These are phyloP conservation scores for Daucus carota DNA, from an alignment of 129 eudicot genomes.

Conservation along the genomic window DH1_v3.0 NC_030382.2:55819501-55820000, in stretches of 20 bases:
- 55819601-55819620: slow-evolving; percentile 27
- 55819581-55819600: slow-evolving; percentile 32
- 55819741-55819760: neutral
- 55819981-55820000: slow-evolving; percentile 60
- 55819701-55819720: slow-evolving; percentile 27
- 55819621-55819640: neutral
- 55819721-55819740: slow-evolving; percentile 15
- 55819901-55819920: neutral
- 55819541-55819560: too few relatives aligned
- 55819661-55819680: slow-evolving; percentile 15
- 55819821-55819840: slow-evolving; percentile 46
- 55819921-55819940: slow-evolving; percentile 30
- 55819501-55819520: too few relatives aligned
- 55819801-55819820: slow-evolving; percentile 12
- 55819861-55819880: slow-evolving; percentile 39
- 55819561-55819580: slow-evolving; percentile 21
- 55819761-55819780: slow-evolving; percentile 23
- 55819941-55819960: slow-evolving; percentile 80
- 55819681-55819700: neutral
- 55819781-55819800: slow-evolving; percentile 20
- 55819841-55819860: slow-evolving; percentile 71
- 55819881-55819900: slow-evolving; percentile 25
- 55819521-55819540: too few relatives aligned
- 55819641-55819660: neutral
- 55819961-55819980: slow-evolving; percentile 30